Conservation (phyloP, 129 eudicot genomes). For the Saposhnikovia divaricata region DNA sequence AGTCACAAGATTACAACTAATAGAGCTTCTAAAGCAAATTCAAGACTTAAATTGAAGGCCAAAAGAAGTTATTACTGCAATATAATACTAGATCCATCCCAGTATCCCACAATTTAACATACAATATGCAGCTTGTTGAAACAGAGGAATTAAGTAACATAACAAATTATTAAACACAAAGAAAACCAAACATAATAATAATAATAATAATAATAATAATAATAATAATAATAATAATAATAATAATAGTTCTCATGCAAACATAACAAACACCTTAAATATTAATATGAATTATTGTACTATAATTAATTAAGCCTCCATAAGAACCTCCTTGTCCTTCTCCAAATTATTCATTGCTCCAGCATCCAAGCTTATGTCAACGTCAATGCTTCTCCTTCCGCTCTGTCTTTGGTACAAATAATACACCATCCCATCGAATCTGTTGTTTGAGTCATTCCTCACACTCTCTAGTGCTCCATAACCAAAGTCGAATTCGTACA, state of each 20-base stretch:
- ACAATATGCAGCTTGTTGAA: background rate
- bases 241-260: no score
- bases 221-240: no score
- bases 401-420: constrained; percentile 71
- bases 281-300: no score
- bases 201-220: no score
- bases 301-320: constrained; percentile 28
- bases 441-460: constrained; percentile 80
- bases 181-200: no score
- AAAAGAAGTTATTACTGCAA: constrained; percentile 1
- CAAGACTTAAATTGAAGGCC: background rate
- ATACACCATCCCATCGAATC: no score
- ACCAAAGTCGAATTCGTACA: constrained; percentile 89
- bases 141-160: background rate
- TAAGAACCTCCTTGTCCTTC: constrained; percentile 67
- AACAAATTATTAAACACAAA: no score
- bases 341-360: constrained; percentile 80
- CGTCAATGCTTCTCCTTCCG: constrained; percentile 82
- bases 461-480: no score
- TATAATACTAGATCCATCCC: background rate
- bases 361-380: constrained; percentile 86
- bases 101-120: background rate
- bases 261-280: background rate
- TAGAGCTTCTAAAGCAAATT: background rate
- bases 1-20: background rate